A percentile compares a stretch with the other conserved stretches of the same genome.
These are phyloP conservation scores for Sugiyamaella floridensis DNA, from an alignment of 805 yeast species.

Conservation along the genomic window DNA sequence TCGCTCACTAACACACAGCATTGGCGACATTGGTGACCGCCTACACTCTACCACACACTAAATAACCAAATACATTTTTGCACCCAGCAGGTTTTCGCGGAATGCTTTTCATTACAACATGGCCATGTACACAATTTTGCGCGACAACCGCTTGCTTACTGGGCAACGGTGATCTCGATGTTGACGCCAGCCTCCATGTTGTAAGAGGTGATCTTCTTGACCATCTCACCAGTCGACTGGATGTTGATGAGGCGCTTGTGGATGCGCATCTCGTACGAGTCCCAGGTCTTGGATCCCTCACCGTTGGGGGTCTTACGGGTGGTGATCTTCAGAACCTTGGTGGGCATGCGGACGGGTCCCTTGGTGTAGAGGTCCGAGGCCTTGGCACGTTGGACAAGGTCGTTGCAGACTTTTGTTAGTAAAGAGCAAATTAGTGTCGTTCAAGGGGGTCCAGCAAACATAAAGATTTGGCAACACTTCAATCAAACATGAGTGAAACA, in stretches of 20 bases:
- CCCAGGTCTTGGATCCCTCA: conserved; percentile 99
- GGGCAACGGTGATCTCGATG: conserved; percentile 45
- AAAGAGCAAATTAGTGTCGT: background rate
- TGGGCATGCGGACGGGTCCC: conserved; percentile 99
- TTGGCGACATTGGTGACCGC: conserved; percentile 32
- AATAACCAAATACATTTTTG: background rate
- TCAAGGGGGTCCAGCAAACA: background rate
- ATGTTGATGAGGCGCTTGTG: conserved; percentile 99
- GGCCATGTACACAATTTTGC: conserved; percentile 3
- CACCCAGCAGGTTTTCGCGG: background rate
- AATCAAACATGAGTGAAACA: background rate
- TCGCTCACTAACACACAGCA: conserved; percentile 3
- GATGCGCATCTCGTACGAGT: conserved; percentile 98
- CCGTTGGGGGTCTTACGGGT: conserved; percentile 99
- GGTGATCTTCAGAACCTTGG: conserved; percentile 94
- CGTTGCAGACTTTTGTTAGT: conserved; percentile 57
- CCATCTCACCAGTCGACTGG: conserved; percentile 90
- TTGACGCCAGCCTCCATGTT: conserved; percentile 99
- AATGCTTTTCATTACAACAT: background rate
- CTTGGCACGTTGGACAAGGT: conserved; percentile 83
- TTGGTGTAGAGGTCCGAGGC: conserved; percentile 78
- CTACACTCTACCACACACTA: conserved; percentile 17
- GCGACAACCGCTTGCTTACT: conserved; percentile 19
- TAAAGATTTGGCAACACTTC: too few species aligned
- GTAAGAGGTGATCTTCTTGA: conserved; percentile 94